A percentile compares a stretch with the other conserved stretches of the same genome.
Conservation (phyloP, 495 filamentous ascomycete species). For the Aspergillus hancockii region DNA sequence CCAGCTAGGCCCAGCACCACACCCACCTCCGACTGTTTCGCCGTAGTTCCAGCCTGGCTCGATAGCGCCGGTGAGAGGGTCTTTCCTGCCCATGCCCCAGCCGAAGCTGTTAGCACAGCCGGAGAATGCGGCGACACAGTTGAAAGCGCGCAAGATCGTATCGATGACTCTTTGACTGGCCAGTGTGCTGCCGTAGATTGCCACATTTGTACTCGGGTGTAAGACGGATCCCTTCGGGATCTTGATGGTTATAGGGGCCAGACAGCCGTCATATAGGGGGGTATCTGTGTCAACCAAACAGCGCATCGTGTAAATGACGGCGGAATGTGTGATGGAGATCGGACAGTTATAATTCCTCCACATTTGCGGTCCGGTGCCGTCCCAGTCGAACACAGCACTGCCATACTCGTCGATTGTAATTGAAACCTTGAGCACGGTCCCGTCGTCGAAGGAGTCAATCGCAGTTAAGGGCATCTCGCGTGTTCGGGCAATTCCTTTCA, state of each 20-base stretch:
- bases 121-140: slow-evolving; percentile 86
- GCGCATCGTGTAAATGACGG: slow-evolving; percentile 94
- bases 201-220: slow-evolving; percentile 80
- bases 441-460: too few species aligned
- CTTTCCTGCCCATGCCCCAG: slow-evolving; percentile 43
- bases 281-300: slow-evolving; percentile 92
- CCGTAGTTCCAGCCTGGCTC: slow-evolving; percentile 93
- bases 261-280: slow-evolving; percentile 93
- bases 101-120: slow-evolving; percentile 86
- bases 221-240: slow-evolving; percentile 84
- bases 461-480: too few species aligned
- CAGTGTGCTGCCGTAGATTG: slow-evolving; percentile 93
- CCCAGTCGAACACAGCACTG: slow-evolving; percentile 90
- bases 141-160: slow-evolving; percentile 88
- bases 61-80: slow-evolving; percentile 79
- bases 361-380: slow-evolving; percentile 81
- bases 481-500: too few species aligned
- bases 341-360: slow-evolving; percentile 95
- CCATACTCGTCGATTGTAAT: slow-evolving; percentile 71
- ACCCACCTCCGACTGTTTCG: slow-evolving; percentile 93
- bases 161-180: slow-evolving; percentile 91
- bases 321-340: slow-evolving; percentile 88
- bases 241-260: slow-evolving; percentile 80
- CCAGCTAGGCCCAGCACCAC: slow-evolving; percentile 85
- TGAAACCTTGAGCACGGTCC: too few species aligned